phyloP scores from a whole-genome alignment of 2,329 filamentous ascomycete species.

The Corynespora cassiicola region DNA sequence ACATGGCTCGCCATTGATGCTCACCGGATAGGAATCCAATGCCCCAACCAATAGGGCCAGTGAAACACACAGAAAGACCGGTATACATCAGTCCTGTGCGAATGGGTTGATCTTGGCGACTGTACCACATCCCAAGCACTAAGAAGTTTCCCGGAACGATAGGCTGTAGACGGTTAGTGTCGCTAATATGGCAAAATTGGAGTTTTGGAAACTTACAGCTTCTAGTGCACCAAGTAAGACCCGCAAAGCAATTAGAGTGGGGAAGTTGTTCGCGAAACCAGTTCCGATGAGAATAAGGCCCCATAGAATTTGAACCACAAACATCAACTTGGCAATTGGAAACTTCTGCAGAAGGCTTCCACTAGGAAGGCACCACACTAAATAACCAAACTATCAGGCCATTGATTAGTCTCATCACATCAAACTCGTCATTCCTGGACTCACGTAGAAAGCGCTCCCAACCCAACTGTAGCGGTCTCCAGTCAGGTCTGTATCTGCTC shows the following conservation, averaged over 20 bases:
- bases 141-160: conserved; percentile 48
- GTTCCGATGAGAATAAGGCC: conserved; percentile 21
- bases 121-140: conserved; percentile 48
- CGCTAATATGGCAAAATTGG: too few relatives aligned
- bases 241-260: conserved; percentile 57
- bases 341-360: conserved; percentile 22
- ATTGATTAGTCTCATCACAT: background rate
- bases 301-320: conserved; percentile 18
- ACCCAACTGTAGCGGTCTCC: conserved; percentile 32
- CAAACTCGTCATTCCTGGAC: conserved; percentile 3
- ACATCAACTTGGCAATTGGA: conserved; percentile 26
- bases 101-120: conserved; percentile 38
- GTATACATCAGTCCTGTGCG: conserved; percentile 35
- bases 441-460: conserved; percentile 23
- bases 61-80: conserved; percentile 44
- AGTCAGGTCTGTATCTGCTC: conserved; percentile 23
- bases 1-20: conserved; percentile 48
- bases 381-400: conserved; percentile 24
- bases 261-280: conserved; percentile 27
- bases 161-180: too few relatives aligned
- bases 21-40: conserved; percentile 33
- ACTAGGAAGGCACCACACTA: conserved; percentile 25
- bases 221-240: conserved; percentile 64
- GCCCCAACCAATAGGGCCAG: conserved; percentile 38
- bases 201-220: conserved; percentile 60